Conservation (phyloP, 352 stramenopile genomes). For the Aphanomyces astaci region DNA sequence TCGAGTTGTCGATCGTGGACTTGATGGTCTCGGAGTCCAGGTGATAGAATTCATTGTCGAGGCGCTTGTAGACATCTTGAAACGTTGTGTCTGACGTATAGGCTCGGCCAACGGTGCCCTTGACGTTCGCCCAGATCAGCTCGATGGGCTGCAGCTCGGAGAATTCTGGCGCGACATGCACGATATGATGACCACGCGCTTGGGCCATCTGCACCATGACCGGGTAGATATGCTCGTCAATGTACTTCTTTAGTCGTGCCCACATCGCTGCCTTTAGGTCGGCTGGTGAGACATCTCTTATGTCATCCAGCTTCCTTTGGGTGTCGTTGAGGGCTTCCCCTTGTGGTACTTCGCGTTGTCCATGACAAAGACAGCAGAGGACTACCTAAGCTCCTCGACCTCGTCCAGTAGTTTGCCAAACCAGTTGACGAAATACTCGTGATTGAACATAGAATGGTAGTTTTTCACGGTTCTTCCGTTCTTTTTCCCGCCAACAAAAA, state of each 20-base stretch:
- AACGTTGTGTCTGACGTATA: slow-evolving; percentile 3
- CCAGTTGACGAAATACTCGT: background rate
- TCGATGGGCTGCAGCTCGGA: slow-evolving; percentile 16
- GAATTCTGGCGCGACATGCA: background rate
- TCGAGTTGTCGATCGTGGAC: background rate
- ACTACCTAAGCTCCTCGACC: background rate
- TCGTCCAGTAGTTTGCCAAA: background rate
- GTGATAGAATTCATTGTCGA: background rate
- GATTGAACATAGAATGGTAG: slow-evolving; percentile 1
- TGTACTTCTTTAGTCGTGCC: background rate
- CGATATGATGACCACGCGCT: background rate
- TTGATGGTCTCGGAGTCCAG: background rate
- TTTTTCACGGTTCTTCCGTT: background rate
- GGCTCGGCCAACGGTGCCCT: slow-evolving; percentile 17
- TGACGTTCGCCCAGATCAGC: slow-evolving; percentile 20
- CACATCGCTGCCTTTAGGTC: background rate
- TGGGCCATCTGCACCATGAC: background rate
- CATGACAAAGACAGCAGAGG: slow-evolving; percentile 16
- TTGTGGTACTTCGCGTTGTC: slow-evolving; percentile 21
- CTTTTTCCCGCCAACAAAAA: background rate
- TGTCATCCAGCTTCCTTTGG: background rate
- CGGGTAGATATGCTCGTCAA: background rate
- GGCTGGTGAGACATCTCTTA: background rate
- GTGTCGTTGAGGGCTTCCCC: background rate
- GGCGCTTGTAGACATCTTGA: slow-evolving; percentile 8